Evolutionary conservation across 805 yeast species (phyloP).

Genomic region (Phaffomyces antillensis): DNA sequence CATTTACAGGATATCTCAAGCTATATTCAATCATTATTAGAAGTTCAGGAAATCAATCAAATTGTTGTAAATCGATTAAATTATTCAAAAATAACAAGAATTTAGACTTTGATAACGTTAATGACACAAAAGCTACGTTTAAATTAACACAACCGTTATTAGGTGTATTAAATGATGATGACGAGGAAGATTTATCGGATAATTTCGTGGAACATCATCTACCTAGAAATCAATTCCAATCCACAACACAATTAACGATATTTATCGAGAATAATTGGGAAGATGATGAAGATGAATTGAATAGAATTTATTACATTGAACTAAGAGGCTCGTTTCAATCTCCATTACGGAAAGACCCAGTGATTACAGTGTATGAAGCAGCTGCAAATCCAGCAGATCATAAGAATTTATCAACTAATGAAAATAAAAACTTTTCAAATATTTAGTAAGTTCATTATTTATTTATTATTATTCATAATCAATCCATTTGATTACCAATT

Average conservation of each 20-base stretch:
- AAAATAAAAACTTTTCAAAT: slow-evolving; percentile 13
- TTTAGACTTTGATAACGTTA: slow-evolving; percentile 67
- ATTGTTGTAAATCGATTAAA: slow-evolving; percentile 65
- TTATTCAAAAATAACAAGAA: slow-evolving; percentile 63
- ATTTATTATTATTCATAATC: neutral
- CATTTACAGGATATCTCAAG: slow-evolving; percentile 72
- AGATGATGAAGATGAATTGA: slow-evolving; percentile 50
- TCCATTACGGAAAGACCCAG: slow-evolving; percentile 56
- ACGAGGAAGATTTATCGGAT: slow-evolving; percentile 26
- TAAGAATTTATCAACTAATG: slow-evolving; percentile 28
- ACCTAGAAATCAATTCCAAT: slow-evolving; percentile 69
- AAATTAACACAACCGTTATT: slow-evolving; percentile 57
- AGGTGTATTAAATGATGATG: slow-evolving; percentile 45
- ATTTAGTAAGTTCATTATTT: neutral
- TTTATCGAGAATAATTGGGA: slow-evolving; percentile 64
- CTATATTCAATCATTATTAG: slow-evolving; percentile 68
- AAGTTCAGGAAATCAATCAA: slow-evolving; percentile 45
- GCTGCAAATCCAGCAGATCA: slow-evolving; percentile 94
- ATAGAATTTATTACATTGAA: slow-evolving; percentile 63
- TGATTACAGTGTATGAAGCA: slow-evolving; percentile 74
- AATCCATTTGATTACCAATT: neutral
- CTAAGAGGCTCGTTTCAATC: slow-evolving; percentile 62
- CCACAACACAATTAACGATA: slow-evolving; percentile 58
- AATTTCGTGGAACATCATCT: slow-evolving; percentile 74
- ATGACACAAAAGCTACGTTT: slow-evolving; percentile 41